Evolutionary conservation across 345 rosid genomes (phyloP).

Genomic region (Firmiana major): DNA sequence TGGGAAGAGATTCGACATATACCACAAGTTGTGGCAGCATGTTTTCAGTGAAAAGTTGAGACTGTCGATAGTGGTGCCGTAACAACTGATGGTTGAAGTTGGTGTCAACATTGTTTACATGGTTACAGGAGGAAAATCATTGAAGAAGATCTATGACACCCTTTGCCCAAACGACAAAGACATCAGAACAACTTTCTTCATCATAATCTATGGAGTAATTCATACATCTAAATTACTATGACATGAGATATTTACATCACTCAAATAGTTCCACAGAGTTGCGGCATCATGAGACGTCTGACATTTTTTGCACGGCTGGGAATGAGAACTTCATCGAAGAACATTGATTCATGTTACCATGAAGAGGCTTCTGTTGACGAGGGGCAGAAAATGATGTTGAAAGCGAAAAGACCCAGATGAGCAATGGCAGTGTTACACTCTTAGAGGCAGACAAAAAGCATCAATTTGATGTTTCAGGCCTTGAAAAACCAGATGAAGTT

Average conservation of each 20-base stretch:
- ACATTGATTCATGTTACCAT: constrained; percentile 33
- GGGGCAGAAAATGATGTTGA: constrained; percentile 49
- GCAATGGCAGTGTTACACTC: constrained; percentile 41
- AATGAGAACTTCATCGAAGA: constrained; percentile 43
- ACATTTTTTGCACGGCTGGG: constrained; percentile 68
- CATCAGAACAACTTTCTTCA: neutral
- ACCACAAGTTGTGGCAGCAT: constrained; percentile 64
- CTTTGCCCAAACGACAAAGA: constrained; percentile 30
- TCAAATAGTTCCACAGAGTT: too few species aligned
- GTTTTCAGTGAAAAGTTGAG: constrained; percentile 76
- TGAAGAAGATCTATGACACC: constrained; percentile 50
- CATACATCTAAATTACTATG: too few species aligned
- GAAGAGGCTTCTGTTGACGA: constrained; percentile 39
- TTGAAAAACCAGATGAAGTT: constrained; percentile 36
- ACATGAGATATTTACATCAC: too few species aligned
- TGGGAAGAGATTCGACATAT: constrained; percentile 65
- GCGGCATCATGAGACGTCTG: constrained; percentile 80
- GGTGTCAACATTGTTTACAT: constrained; percentile 59
- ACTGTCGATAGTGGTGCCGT: constrained; percentile 65
- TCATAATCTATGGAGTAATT: neutral
- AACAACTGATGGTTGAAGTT: constrained; percentile 59
- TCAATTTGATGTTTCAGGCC: constrained; percentile 38
- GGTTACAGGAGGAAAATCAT: constrained; percentile 60
- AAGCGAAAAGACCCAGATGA: constrained; percentile 60
- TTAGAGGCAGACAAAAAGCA: constrained; percentile 40